These are phyloP conservation scores for Scedosporium dehoogii DNA, from an alignment of 2,329 filamentous ascomycete species.

Conservation along the genomic window DNA sequence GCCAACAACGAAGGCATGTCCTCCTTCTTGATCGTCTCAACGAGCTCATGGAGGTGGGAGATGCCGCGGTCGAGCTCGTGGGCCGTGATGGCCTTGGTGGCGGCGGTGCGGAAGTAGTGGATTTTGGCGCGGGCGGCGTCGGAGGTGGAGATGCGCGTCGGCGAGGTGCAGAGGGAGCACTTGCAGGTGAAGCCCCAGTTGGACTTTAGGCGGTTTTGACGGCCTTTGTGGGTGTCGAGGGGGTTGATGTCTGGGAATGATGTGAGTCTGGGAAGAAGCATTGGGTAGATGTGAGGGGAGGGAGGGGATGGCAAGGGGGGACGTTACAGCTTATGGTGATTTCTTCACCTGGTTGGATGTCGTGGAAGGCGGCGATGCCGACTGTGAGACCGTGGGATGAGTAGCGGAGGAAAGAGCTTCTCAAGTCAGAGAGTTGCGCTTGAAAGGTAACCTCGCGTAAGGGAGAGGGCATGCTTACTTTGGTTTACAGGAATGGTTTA, in stretches of 20 bases:
- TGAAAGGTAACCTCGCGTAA: not conserved
- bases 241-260: slow-evolving; percentile 1
- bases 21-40: not conserved
- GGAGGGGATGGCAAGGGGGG: not conserved
- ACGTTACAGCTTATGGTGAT: slow-evolving; percentile 8
- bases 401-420: slow-evolving; percentile 5
- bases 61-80: not conserved
- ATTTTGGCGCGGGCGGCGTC: not conserved
- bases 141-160: not conserved
- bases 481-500: slow-evolving; percentile 7
- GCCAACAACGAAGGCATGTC: not conserved
- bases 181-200: slow-evolving; percentile 6
- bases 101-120: not conserved
- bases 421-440: not conserved
- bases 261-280: no score
- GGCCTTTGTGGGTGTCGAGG: not conserved
- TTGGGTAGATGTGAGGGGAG: not conserved
- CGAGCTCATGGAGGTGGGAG: not conserved
- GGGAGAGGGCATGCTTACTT: slow-evolving; percentile 3
- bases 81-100: not conserved
- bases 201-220: not conserved
- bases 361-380: slow-evolving; percentile 2
- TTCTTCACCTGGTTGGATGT: slow-evolving; percentile 6
- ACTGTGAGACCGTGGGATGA: slow-evolving; percentile 4
- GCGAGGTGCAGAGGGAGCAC: slow-evolving; percentile 5